Percentiles rank a stretch among this genome's conserved stretches.
Conservation (phyloP, 2,329 filamentous ascomycete species). For the Myriosclerotinia curreyana region DNA sequence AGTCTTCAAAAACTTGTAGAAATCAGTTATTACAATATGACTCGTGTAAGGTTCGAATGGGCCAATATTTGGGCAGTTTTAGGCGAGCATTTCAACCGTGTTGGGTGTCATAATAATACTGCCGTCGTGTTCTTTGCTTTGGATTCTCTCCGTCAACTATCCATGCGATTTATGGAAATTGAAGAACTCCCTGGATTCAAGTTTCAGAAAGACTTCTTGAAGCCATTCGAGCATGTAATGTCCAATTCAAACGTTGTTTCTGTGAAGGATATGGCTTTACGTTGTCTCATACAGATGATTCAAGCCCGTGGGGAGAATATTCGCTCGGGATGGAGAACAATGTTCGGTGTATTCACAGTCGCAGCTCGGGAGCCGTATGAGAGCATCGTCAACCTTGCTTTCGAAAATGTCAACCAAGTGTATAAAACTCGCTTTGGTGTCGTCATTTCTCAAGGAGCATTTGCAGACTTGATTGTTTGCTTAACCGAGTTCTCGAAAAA, state of each 20-base stretch:
- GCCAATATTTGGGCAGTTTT: conserved; percentile 95
- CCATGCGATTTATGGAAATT: conserved; percentile 98
- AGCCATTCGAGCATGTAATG: conserved; percentile 97
- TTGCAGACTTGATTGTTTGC: conserved; percentile 93
- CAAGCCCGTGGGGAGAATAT: conserved; percentile 96
- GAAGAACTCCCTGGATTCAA: conserved; percentile 98
- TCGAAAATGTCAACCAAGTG: conserved; percentile 92
- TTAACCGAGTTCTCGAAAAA: conserved; percentile 99
- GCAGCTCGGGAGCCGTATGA: conserved; percentile 92
- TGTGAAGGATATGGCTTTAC: conserved; percentile 95
- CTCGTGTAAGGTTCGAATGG: conserved; percentile 96
- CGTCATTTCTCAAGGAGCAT: conserved; percentile 93
- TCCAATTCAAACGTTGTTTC: conserved; percentile 85
- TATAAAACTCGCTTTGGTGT: conserved; percentile 95
- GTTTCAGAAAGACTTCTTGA: conserved; percentile 98
- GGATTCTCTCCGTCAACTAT: conserved; percentile 90
- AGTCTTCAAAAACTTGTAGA: conserved; percentile 97
- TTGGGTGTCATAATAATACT: conserved; percentile 94
- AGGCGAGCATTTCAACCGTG: conserved; percentile 97
- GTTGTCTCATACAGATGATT: conserved; percentile 98
- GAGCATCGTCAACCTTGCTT: conserved; percentile 92
- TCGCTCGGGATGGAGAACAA: conserved; percentile 95
- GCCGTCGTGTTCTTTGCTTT: conserved; percentile 96
- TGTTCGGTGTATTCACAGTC: conserved; percentile 98
- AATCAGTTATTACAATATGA: conserved; percentile 99